Evolutionary conservation across 495 filamentous ascomycete species (phyloP), one percentile per base, ranked within the genome.

Genomic region (Podospora fimiseda): DNA sequence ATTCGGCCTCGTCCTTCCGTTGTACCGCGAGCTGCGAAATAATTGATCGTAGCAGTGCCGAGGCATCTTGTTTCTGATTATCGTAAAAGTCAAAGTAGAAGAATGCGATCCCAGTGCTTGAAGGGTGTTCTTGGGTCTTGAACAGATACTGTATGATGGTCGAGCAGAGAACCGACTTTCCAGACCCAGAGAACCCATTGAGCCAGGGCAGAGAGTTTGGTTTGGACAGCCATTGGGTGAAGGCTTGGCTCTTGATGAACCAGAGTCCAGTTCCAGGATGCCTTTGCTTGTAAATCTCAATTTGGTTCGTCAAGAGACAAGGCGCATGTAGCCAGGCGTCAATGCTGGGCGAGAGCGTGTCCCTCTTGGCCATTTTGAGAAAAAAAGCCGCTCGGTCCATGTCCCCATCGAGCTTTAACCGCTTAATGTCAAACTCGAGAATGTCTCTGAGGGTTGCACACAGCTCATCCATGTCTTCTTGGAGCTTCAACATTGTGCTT

Each of bases 61-160:
- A 44, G 0, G 42, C 9, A 16, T 52, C 50, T 30, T 46, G 50
- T n/a, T 52, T 52, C 13, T 30, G 24, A 8, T 40, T 21, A 9
- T 52, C 50, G 50, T 46, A 45, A 43, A 52, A 52, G 13, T 30
- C 40, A 13, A 52, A 52, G 43, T 52, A 46, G 43, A 53, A 48
- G 36, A 41, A 53, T 7, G 51, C 43, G 2, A 46, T 36, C 18
- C 43, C 50, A 22, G 27, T 46, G 27, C 7, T 19, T n/a, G n/a
- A n/a, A n/a, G n/a, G n/a, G n/a, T n/a, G n/a, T n/a, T n/a, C n/a
- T 0, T 14, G 30, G 42, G 22, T 33, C 40, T 16, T 14, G 18
- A 52, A 23, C 5, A 43, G 38, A 21, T 23, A 41, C 20, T 52
- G 50, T 18, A 47, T 52, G 30, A 38, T 38, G 16, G 50, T 39